Conservation (phyloP, 371 early-diverging fungal species). For the Mortierella sp. region DNA sequence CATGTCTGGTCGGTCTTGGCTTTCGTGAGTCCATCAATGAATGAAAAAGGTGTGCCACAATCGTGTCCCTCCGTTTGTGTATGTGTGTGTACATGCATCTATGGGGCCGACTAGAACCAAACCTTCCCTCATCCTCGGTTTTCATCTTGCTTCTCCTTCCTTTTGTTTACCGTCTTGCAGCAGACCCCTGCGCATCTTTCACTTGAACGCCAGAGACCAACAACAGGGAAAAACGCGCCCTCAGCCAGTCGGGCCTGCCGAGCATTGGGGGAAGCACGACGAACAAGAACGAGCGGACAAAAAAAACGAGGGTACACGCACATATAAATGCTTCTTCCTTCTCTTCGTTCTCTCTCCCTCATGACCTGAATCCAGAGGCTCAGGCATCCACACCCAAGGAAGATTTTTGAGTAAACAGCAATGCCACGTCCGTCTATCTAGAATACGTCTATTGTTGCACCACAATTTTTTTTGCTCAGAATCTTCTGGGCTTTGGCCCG, state of each 20-base stretch:
- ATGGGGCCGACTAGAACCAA: neutral
- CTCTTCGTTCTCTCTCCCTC: neutral
- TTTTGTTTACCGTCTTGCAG: neutral
- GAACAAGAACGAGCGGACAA: neutral
- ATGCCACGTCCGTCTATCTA: neutral
- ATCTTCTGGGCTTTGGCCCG: too few species aligned
- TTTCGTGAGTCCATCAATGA: neutral
- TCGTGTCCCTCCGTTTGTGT: too few species aligned
- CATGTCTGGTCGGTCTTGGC: neutral
- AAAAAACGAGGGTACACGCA: neutral
- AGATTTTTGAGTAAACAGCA: too few species aligned
- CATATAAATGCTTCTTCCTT: neutral
- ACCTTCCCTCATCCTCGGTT: neutral
- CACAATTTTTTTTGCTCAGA: slow-evolving; percentile 1
- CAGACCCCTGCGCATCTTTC: neutral
- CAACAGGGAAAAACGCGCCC: neutral
- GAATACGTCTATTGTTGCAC: neutral
- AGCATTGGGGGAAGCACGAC: neutral
- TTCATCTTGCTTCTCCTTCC: neutral
- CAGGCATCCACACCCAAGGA: too few species aligned
- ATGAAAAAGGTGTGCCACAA: neutral
- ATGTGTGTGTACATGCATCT: neutral
- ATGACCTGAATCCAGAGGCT: too few species aligned
- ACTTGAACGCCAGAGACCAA: neutral
- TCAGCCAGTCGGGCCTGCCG: neutral